Evolutionary conservation across 768 basidiomycete genomes (phyloP), one percentile per base, ranked within the genome.

Genomic region (Boletus eberwhitei): DNA sequence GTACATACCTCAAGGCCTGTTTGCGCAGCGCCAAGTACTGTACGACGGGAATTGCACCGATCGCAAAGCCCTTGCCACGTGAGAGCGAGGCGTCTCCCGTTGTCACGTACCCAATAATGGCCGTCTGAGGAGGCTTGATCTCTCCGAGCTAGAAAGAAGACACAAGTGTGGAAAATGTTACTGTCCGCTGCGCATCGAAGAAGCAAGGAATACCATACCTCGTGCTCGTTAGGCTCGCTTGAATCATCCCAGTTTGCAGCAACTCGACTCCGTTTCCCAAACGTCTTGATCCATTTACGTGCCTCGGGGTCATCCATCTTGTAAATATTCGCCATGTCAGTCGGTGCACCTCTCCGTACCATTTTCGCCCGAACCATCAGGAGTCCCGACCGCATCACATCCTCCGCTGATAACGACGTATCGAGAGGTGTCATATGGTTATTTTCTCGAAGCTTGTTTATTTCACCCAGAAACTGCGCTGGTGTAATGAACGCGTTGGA

Each of bases 31-130:
- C 76, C 24, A 87, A 59, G 35, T 84, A 72, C 50, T 73, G 73
- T 26, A 68, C 62, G 13, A 94, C 65, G 4, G 90, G 75, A 17
- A 98, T 71, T 0, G 86, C 83, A 17, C 86, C 96, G 13, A 97
- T 77, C 3, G 83, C 94, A 61, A 83, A 83, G 0, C 91, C 93
- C 54, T 80, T 73, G 0, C 95, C 95, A 29, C 85, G 80, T 0
- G 84, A 78, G 8, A 98, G 77, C 2, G 94, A 95, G 66, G 81
- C 88, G 55, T 85, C 85, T 0, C 94, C 95, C 3, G 89, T 86
- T 0, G 93, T 92, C 19, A 93, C 78, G 63, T 89, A 90, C 1
- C 96, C 95, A 49, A 96, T 82, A 24, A 90, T 77, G 4, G 71
- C 65, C 4, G 73, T 66, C 44, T 75, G 64, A 2, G 73, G 62